Conservation (phyloP, 2,329 filamentous ascomycete species). For the Diplodia intermedia region DNA sequence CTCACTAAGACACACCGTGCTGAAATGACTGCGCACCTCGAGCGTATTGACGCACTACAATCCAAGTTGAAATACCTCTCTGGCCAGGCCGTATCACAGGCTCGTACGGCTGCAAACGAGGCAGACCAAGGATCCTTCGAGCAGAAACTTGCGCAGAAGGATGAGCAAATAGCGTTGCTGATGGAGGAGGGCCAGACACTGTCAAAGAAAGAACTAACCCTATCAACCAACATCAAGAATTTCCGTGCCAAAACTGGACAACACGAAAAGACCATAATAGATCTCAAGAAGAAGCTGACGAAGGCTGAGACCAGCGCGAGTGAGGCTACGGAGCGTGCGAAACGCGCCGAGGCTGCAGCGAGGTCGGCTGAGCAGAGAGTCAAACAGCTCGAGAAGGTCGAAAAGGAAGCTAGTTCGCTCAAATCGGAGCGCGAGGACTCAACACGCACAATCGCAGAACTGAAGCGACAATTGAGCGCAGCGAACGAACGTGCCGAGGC, state of each 20-base stretch:
- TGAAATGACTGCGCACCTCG: conserved; percentile 82
- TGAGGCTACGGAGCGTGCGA: conserved; percentile 67
- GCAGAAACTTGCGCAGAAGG: conserved; percentile 84
- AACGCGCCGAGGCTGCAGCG: conserved; percentile 65
- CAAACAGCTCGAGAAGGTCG: conserved; percentile 58
- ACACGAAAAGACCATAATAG: conserved; percentile 58
- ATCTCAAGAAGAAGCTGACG: conserved; percentile 65
- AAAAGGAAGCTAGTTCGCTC: conserved; percentile 67
- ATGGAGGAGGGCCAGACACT: conserved; percentile 93
- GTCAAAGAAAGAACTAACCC: conserved; percentile 84
- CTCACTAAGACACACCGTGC: conserved; percentile 72
- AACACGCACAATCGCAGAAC: conserved; percentile 68
- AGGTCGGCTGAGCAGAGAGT: conserved; percentile 63
- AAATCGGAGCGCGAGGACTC: conserved; percentile 69
- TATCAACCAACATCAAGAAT: conserved; percentile 82
- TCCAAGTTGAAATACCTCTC: conserved; percentile 89
- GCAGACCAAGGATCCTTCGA: conserved; percentile 71
- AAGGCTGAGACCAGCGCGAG: conserved; percentile 70
- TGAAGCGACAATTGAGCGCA: conserved; percentile 73
- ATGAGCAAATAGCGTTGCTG: conserved; percentile 85
- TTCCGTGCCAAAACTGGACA: conserved; percentile 63
- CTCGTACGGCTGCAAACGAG: conserved; percentile 70
- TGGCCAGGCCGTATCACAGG: conserved; percentile 76
- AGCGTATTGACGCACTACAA: conserved; percentile 90
- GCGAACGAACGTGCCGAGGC: conserved; percentile 71